Evolutionary conservation across 805 yeast species (phyloP).

Genomic region (Barnettozyma salicaria): DNA sequence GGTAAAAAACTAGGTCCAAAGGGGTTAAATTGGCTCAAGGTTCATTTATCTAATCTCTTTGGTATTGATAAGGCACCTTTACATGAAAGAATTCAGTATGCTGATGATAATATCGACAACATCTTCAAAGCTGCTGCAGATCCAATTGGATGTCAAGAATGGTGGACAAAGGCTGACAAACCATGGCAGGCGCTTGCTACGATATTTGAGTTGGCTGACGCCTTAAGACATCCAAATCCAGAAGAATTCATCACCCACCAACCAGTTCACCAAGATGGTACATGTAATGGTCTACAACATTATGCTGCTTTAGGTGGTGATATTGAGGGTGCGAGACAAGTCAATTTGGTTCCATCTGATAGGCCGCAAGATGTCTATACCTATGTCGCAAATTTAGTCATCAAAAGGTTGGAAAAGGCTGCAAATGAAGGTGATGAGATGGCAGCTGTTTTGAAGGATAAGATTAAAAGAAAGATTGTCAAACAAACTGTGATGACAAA

Average conservation of each 20-base stretch:
- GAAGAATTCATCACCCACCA: conserved; percentile 59
- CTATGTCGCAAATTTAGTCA: conserved; percentile 62
- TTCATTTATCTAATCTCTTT: conserved; percentile 66
- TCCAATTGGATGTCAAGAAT: conserved; percentile 50
- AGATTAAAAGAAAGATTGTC: conserved; percentile 79
- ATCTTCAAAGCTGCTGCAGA: conserved; percentile 53
- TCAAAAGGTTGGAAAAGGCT: conserved; percentile 46
- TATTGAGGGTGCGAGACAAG: conserved; percentile 75
- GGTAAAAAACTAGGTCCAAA: conserved; percentile 59
- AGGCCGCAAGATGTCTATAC: conserved; percentile 74
- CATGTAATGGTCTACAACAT: conserved; percentile 82
- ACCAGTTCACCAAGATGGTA: conserved; percentile 84
- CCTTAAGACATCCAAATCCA: conserved; percentile 57
- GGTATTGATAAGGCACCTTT: conserved; percentile 73
- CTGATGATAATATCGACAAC: conserved; percentile 50
- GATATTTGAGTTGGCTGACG: conserved; percentile 60
- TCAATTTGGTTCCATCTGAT: conserved; percentile 63
- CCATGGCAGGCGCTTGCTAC: conserved; percentile 80
- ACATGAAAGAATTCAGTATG: conserved; percentile 53
- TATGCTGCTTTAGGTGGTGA: conserved; percentile 88
- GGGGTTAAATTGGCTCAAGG: conserved; percentile 70
- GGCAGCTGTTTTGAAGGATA: conserved; percentile 44
- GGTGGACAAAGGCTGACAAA: conserved; percentile 74
- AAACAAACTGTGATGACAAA: conserved; percentile 98
- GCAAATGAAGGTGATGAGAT: conserved; percentile 46